Evolutionary conservation across 192 early-diverging fungal species (phyloP).

Genomic region (Funneliformis mosseae): DNA sequence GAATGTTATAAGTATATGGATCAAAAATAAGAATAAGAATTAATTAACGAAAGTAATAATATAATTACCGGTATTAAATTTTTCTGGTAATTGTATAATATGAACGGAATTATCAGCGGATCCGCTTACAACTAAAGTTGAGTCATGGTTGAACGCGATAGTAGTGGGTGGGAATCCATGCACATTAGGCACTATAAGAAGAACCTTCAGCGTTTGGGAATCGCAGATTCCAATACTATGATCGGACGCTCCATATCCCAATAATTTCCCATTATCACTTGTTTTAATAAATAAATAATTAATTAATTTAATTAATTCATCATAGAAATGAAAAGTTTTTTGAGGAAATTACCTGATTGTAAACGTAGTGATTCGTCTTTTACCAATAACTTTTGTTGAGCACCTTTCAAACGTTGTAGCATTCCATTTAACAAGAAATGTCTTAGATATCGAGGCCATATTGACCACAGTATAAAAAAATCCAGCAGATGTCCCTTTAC

Average conservation of each 20-base stretch:
- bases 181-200: constrained; percentile 64
- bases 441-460: constrained; percentile 50
- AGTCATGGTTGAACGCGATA: constrained; percentile 70
- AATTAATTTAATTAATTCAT: neutral
- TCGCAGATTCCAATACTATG: constrained; percentile 68
- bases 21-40: neutral
- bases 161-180: constrained; percentile 83
- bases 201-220: constrained; percentile 57
- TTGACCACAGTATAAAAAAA: constrained; percentile 70
- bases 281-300: neutral
- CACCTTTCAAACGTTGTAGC: constrained; percentile 57
- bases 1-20: neutral
- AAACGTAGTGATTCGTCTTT: constrained; percentile 68
- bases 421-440: constrained; percentile 66
- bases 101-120: constrained; percentile 80
- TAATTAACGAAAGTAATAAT: too few relatives aligned
- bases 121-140: constrained; percentile 71
- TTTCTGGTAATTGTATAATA: constrained; percentile 59
- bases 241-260: constrained; percentile 77
- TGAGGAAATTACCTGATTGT: constrained; percentile 64
- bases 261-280: constrained; percentile 68
- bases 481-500: constrained; percentile 54
- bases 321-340: neutral
- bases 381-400: constrained; percentile 48
- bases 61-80: constrained; percentile 43